Percentiles rank a stretch among this genome's conserved stretches.
Evolutionary conservation across 2,329 filamentous ascomycete genomes (phyloP).

Genomic region (Fusarium keratoplasticum): DNA sequence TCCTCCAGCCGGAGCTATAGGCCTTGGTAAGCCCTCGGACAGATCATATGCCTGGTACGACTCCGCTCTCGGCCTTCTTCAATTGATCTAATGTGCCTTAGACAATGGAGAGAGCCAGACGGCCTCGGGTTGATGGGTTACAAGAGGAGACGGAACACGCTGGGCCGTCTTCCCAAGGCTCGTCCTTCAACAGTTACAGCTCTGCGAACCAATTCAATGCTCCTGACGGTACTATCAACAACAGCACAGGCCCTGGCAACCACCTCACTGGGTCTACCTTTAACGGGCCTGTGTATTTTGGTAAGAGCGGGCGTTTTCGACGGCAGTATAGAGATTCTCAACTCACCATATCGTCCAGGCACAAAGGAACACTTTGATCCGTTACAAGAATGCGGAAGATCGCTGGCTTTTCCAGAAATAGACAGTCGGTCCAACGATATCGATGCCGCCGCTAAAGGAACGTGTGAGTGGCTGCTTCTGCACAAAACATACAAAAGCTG

Average conservation of each 20-base stretch:
- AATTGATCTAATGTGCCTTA: not conserved
- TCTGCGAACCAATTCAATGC: not conserved
- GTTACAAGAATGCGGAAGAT: no score
- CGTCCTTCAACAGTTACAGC: not conserved
- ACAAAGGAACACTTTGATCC: no score
- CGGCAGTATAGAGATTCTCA: not conserved
- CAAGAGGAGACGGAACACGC: not conserved
- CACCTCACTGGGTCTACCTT: not conserved
- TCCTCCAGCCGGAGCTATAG: not conserved
- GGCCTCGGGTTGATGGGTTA: not conserved
- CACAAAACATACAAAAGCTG: no score
- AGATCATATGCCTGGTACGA: not conserved
- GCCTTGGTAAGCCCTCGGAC: not conserved
- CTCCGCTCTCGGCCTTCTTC: no score
- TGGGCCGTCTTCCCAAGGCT: not conserved
- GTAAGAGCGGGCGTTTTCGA: not conserved
- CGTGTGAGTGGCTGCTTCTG: no score
- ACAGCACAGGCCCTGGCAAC: no score
- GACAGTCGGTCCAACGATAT: no score
- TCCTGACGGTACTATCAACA: not conserved
- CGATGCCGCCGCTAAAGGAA: no score
- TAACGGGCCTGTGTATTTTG: not conserved
- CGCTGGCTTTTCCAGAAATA: no score
- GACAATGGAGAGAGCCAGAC: not conserved
- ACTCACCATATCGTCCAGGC: not conserved